Base-by-base conservation (phyloP, 495 filamentous ascomycete species). In the Daldinia childiae region DNA sequence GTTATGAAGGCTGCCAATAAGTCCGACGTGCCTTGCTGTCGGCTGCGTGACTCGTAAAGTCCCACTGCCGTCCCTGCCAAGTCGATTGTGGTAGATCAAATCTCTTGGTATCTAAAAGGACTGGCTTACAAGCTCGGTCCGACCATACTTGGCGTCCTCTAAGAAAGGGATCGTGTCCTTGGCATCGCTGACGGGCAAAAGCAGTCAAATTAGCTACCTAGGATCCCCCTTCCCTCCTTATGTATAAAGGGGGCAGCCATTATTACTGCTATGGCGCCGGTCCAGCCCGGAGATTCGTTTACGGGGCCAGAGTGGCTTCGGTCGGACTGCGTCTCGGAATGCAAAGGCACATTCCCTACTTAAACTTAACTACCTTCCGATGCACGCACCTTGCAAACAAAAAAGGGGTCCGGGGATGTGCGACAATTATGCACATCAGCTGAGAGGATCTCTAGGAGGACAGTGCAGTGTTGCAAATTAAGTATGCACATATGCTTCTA, bases 11-110 rank as follows among this genome's bases (percentile, higher is more conserved):
- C 36, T 45, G 45, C 62, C 4, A 59, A 67, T 61, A 59, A 67
- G 63, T 63, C 63, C 58, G 63, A 26, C 43, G 38, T 32, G 62
- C 62, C 62, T 55, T 48, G 30, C 32, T 48, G 59, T 24, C 64
- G 56, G 48, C 39, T 65, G 61, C 52, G 64, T 27, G 64, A 54
- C 60, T 64, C 61, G 56, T 48, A 30, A 65, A 77, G 71, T 73
- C 69, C 68, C 74, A 76, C 71, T 78, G 74, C 71, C 76, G 76
- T 76, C 69, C 76, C 76, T 78, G 76, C 76, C 76, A 78, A 78
- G 76, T 74, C 76, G 76, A 78, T 78, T 72, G 71, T 71, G 60
- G 71, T 62, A 73, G 76, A 74, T 74, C 69, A 30, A 75, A 78
- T 78, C 76, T 78, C 76, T 76, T 78, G 76, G 76, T 74, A 76